Base-by-base conservation (phyloP, 2,329 filamentous ascomycete species). In the Trichoderma sp. region DNA sequence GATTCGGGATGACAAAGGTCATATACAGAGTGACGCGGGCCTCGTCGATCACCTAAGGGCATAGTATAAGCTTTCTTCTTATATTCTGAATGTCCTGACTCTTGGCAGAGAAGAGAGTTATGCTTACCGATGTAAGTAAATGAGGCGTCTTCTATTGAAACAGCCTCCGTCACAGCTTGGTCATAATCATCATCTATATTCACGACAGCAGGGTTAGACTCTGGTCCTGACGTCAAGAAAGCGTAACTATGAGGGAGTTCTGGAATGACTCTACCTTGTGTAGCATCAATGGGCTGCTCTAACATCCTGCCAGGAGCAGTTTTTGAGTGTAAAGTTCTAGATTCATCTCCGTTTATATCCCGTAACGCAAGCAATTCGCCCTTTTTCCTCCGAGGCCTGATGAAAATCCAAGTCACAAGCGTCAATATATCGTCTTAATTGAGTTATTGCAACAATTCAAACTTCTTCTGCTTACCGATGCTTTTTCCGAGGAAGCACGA, bases 1-100 rank as follows among this genome's bases (percentile, higher is more conserved):
- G 60, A 54, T 43, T 64, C 60, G 26, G 60, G 60, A 28, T 64
- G 60, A 26, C 60, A 64, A 21, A 64, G 60, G 30, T 64, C 60
- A 54, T 64, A 64, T 6, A 64, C 60, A 54, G 60, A 64, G 32
- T 64, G 60, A 30, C 60, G 60, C 18, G 60, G 60, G 16, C 60
- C 46, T 39, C 60, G 21, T 21, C 60, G 54, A 28, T 64, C 60
- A 14, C 60, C 60, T 64, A 14, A 18, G 14, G 7, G 37, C n/a
- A 8, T n/a, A 24, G 1, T 26, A 16, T 28, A 24, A 52, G 30
- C 11, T 39, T 32, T 32, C 32, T 54, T 32, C n/a, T 21, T 61
- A 14, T 5, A 13, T 24, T 26, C 24, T 26, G 5, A 10, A 51
- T 13, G 4, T 34, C 46, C 32, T 11, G 39, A n/a, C n/a, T 37